Evolutionary conservation across 495 filamentous ascomycete genomes (phyloP).

Genomic region (Penicillium soppii): DNA sequence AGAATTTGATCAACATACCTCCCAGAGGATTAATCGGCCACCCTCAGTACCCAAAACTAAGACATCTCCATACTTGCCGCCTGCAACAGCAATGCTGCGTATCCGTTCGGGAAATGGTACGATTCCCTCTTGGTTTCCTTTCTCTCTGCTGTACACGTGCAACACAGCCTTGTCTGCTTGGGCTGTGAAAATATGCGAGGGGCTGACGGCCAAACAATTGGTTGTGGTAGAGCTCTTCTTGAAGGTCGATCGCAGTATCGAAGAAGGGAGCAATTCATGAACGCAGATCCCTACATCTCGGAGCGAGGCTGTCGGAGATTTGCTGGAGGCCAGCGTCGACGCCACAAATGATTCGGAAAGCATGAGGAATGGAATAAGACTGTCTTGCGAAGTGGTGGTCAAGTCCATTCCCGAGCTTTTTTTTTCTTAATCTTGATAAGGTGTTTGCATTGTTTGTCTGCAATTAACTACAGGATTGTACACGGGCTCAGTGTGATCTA

Average conservation of each 20-base stretch:
- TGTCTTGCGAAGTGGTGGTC: slow-evolving; percentile 20
- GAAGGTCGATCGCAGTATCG: slow-evolving; percentile 70
- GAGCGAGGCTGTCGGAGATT: slow-evolving; percentile 61
- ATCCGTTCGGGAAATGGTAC: slow-evolving; percentile 85
- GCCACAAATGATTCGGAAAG: slow-evolving; percentile 80
- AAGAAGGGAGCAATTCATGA: slow-evolving; percentile 75
- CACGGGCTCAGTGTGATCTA: slow-evolving; percentile 1
- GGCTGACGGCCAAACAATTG: slow-evolving; percentile 77
- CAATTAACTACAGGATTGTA: slow-evolving; percentile 6
- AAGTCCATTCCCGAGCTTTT: slow-evolving; percentile 22
- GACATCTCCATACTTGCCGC: slow-evolving; percentile 60
- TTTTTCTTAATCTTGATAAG: slow-evolving; percentile 35
- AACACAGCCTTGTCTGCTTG: slow-evolving; percentile 89
- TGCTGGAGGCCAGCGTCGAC: slow-evolving; percentile 63
- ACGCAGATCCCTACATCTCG: slow-evolving; percentile 83
- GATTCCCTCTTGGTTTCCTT: slow-evolving; percentile 80
- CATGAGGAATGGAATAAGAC: slow-evolving; percentile 51
- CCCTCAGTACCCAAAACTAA: slow-evolving; percentile 83
- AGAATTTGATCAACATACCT: slow-evolving; percentile 55
- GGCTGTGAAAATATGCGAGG: slow-evolving; percentile 84
- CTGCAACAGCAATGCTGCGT: slow-evolving; percentile 65
- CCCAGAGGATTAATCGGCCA: slow-evolving; percentile 87
- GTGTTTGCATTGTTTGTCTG: slow-evolving; percentile 43
- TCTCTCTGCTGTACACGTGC: slow-evolving; percentile 82
- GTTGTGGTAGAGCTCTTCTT: slow-evolving; percentile 85